Evolutionary conservation across 441 rosid species (phyloP), one percentile per base, ranked within the genome.

Genomic region (Bruguiera hainesii): DNA sequence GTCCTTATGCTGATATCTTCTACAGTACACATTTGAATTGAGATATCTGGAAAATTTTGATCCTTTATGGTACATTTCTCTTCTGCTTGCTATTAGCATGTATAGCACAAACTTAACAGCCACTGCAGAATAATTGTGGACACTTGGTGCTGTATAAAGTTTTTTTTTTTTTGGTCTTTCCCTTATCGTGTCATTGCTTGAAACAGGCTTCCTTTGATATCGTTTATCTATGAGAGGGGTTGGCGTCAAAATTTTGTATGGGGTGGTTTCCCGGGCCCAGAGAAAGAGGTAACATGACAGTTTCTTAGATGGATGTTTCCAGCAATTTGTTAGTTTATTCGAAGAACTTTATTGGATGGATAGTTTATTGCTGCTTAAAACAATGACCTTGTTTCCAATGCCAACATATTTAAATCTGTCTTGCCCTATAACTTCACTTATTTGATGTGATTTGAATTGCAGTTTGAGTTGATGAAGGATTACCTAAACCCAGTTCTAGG

Each of bases 211-310:
- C 90, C 84, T 1, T 35, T 89, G 67, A 78, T 91, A 55, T 86
- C 96, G 1, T 89, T 81, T 74, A 82, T 91, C 63, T 91, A 91
- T 28, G 97, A 91, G 80, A 82, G 94, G 64, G 97, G 97, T 65
- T 91, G 97, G 97, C 88, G 92, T 77, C 96, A 91, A 78, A 87
- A 79, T 65, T 89, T 89, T 67, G 28, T 77, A 21, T 75, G 80
- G 84, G 91, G 83, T 69, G 96, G 97, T 42, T 91, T 83, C 69
- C 97, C 96, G 50, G 94, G 96, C 59, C 89, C 84, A 13, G 95
- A 85, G 84, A 81, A 87, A 76, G 98, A 90, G 97, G 98, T 89
- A 57, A 81, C 55, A 63, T 51, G 6, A 57, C 50, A 57, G 5
- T 71, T 71, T 67, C 56, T 55, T 74, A 52, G 9, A 42, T 31